phyloP scores from a whole-genome alignment of 192 early-diverging fungal species.

The Podila verticillata region DNA sequence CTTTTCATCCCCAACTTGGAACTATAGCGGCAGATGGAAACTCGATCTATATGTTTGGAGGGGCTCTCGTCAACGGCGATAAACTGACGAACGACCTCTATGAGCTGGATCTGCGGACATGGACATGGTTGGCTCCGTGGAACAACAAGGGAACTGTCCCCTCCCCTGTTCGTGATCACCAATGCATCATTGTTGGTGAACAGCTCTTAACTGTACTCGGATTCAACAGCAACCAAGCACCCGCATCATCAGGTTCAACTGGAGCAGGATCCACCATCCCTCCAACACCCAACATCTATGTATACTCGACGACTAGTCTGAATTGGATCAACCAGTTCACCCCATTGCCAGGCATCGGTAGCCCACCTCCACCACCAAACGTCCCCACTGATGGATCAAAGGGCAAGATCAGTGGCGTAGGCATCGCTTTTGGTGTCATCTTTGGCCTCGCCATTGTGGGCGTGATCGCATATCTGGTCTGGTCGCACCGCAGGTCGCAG shows the following conservation, averaged over 20 bases:
- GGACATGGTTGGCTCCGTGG: constrained; percentile 24
- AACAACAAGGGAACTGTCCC: not conserved
- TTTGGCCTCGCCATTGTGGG: constrained; percentile 25
- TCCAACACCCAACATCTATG: constrained; percentile 25
- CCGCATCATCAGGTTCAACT: constrained; percentile 7
- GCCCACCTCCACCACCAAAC: constrained; percentile 19
- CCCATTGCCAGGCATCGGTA: constrained; percentile 16
- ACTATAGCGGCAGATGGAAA: constrained; percentile 33
- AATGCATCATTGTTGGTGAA: constrained; percentile 37
- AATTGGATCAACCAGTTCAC: constrained; percentile 26
- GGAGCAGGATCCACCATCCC: not conserved
- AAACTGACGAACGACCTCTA: constrained; percentile 25
- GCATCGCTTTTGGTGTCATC: constrained; percentile 27
- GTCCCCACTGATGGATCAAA: constrained; percentile 18
- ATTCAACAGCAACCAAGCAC: constrained; percentile 35
- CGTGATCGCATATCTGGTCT: constrained; percentile 24
- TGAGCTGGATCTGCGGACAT: constrained; percentile 19
- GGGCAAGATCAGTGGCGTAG: constrained; percentile 23
- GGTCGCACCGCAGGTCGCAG: constrained; percentile 17
- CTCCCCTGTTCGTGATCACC: constrained; percentile 36
- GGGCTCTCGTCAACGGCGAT: constrained; percentile 13
- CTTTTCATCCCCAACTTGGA: not conserved
- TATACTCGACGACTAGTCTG: constrained; percentile 19
- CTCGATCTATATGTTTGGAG: constrained; percentile 40
- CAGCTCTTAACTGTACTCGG: constrained; percentile 35